Percentiles rank a stretch among this genome's conserved stretches.
phyloP scores from a whole-genome alignment of 768 basidiomycete genomes.

The Boletus subparvulus region DNA sequence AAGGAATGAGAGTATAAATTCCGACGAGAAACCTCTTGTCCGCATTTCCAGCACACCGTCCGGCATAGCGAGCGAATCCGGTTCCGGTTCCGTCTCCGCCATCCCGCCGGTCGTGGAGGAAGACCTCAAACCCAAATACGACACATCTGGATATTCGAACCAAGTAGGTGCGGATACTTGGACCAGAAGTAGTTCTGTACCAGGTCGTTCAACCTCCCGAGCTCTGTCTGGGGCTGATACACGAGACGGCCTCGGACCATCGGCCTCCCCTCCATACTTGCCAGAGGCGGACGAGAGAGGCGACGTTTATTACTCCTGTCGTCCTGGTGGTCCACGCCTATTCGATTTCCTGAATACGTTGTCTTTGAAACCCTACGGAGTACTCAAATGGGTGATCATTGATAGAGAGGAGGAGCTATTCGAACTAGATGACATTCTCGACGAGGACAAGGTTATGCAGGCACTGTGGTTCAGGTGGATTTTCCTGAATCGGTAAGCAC shows the following conservation, averaged over 20 bases:
- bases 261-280: conserved; percentile 50
- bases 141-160: background rate
- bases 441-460: conserved; percentile 78
- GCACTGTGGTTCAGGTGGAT: conserved; percentile 81
- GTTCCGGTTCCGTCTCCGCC: conserved; percentile 2
- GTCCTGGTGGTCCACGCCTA: conserved; percentile 62
- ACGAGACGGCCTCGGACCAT: conserved; percentile 50
- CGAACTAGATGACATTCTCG: conserved; percentile 65
- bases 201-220: conserved; percentile 15
- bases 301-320: conserved; percentile 57
- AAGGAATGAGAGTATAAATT: background rate
- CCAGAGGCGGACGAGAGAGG: conserved; percentile 46
- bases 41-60: conserved; percentile 16
- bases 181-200: conserved; percentile 3
- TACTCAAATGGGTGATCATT: conserved; percentile 65
- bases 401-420: conserved; percentile 78
- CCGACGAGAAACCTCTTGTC: conserved; percentile 2
- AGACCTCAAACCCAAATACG: conserved; percentile 24
- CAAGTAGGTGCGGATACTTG: background rate
- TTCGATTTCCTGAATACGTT: conserved; percentile 64
- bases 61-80: conserved; percentile 4
- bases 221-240: conserved; percentile 29
- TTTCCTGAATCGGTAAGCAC: conserved; percentile 51
- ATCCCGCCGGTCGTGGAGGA: conserved; percentile 15
- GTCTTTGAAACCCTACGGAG: conserved; percentile 60